phyloP scores from a whole-genome alignment of 148 eudicot species.

The Silene uniflora region DNA sequence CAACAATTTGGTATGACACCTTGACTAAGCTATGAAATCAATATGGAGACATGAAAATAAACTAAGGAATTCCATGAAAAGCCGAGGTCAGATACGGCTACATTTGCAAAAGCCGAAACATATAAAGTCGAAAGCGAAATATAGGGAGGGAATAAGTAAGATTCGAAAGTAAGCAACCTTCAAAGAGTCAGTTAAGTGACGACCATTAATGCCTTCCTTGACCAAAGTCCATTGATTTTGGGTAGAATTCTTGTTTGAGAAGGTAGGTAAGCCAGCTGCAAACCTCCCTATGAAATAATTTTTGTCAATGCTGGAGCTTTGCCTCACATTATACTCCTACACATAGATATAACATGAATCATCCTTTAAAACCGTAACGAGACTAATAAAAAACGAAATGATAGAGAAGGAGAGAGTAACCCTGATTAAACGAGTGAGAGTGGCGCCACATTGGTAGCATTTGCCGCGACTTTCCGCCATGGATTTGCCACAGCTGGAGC shows the following conservation, averaged over 20 bases:
- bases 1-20: too few species aligned
- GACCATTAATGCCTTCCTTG: conserved; percentile 78
- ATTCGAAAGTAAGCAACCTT: conserved; percentile 9
- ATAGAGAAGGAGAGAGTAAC: conserved; percentile 17
- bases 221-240: conserved; percentile 78
- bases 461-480: conserved; percentile 65
- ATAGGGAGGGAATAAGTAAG: too few species aligned
- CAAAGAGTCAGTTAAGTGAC: conserved; percentile 56
- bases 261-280: conserved; percentile 68
- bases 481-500: conserved; percentile 62
- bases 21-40: too few species aligned
- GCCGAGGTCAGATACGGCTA: too few species aligned
- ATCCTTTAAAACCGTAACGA: background rate
- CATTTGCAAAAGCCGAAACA: too few species aligned
- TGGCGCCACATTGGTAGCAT: conserved; percentile 70
- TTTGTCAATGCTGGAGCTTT: conserved; percentile 60
- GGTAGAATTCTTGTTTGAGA: conserved; percentile 70
- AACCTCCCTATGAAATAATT: conserved; percentile 85
- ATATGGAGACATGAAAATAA: too few species aligned
- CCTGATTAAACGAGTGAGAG: conserved; percentile 69
- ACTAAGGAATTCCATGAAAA: too few species aligned
- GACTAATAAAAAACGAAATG: background rate
- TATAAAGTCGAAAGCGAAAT: too few species aligned
- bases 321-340: conserved; percentile 84
- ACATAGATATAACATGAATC: conserved; percentile 6